A percentile compares a stretch with the other conserved stretches of the same genome.
Conservation (phyloP, 2,329 filamentous ascomycete genomes). For the Dothistroma pini region DNA sequence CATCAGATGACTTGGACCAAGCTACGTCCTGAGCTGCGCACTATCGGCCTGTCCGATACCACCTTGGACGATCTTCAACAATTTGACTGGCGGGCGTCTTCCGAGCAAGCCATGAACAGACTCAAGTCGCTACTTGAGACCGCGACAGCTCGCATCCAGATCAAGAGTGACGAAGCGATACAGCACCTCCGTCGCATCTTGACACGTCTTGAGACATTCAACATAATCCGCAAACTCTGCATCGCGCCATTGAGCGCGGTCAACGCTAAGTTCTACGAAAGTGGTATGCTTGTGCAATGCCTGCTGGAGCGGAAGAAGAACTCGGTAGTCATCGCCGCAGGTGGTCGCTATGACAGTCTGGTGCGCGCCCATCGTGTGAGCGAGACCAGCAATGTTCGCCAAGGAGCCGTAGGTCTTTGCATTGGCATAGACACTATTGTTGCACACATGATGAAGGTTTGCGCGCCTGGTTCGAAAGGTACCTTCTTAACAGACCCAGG, state of each 20-base stretch:
- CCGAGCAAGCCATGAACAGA: constrained; percentile 69
- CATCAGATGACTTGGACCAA: constrained; percentile 77
- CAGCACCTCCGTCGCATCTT: constrained; percentile 74
- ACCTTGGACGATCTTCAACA: constrained; percentile 84
- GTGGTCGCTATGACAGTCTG: constrained; percentile 86
- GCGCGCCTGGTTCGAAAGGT: constrained; percentile 17
- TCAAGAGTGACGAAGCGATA: constrained; percentile 40
- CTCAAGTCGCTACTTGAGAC: constrained; percentile 53
- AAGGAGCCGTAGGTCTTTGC: constrained; percentile 79
- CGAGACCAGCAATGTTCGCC: constrained; percentile 52
- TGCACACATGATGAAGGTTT: constrained; percentile 51
- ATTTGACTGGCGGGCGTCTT: constrained; percentile 82
- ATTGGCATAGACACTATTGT: constrained; percentile 81
- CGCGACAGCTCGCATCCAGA: constrained; percentile 32
- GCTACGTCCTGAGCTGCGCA: constrained; percentile 75
- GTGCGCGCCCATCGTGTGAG: constrained; percentile 74
- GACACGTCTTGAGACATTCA: constrained; percentile 70
- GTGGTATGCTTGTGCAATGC: constrained; percentile 85
- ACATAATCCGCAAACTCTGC: constrained; percentile 73
- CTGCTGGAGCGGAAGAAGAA: constrained; percentile 78
- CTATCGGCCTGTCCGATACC: constrained; percentile 79
- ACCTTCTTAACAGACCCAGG: constrained; percentile 21
- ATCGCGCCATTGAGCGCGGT: constrained; percentile 81
- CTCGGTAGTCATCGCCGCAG: constrained; percentile 73
- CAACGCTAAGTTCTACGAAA: constrained; percentile 85